Evolutionary conservation across 1,284 basidiomycete species (phyloP).

Genomic region (Sporisorium graminicola): DNA sequence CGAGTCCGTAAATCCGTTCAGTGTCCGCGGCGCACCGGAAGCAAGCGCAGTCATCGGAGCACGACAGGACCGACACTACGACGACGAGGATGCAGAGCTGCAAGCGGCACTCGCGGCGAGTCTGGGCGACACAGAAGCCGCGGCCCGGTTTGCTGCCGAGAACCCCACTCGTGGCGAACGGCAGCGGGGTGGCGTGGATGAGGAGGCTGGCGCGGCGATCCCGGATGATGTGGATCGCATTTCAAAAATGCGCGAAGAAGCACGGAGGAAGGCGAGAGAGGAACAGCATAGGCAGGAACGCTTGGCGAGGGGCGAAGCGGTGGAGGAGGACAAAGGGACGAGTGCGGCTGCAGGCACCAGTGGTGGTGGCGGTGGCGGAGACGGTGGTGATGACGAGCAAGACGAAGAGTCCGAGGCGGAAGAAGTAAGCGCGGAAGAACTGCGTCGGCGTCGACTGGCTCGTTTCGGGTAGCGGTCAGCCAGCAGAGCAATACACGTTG

Average conservation of each 20-base stretch:
- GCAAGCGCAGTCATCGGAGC: constrained; percentile 50
- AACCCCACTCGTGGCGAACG: constrained; percentile 15
- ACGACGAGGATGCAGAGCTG: constrained; percentile 64
- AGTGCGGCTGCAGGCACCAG: constrained; percentile 1
- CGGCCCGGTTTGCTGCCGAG: constrained; percentile 21
- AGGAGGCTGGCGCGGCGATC: constrained; percentile 30
- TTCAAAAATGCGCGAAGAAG: constrained; percentile 54
- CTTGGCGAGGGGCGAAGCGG: constrained; percentile 30
- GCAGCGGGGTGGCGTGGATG: constrained; percentile 2
- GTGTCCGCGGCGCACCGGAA: constrained; percentile 43
- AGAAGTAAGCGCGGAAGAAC: constrained; percentile 57
- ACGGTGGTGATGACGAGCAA: constrained; percentile 47
- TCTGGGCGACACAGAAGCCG: constrained; percentile 49
- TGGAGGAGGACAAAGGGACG: constrained; percentile 16
- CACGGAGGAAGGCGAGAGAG: constrained; percentile 41
- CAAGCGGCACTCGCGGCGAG: constrained; percentile 62
- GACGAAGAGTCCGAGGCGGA: constrained; percentile 54
- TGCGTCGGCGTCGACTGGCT: constrained; percentile 51
- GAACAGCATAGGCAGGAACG: constrained; percentile 42
- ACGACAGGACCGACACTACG: constrained; percentile 52
- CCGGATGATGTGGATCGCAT: constrained; percentile 60
- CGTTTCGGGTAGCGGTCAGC: constrained; percentile 38
- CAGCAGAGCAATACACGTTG: background rate
- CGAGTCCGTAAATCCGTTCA: constrained; percentile 48
- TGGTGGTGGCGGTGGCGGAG: constrained; percentile 15